Conservation (phyloP, 2,329 filamentous ascomycete genomes). For the Drechmeria coniospora region DNA sequence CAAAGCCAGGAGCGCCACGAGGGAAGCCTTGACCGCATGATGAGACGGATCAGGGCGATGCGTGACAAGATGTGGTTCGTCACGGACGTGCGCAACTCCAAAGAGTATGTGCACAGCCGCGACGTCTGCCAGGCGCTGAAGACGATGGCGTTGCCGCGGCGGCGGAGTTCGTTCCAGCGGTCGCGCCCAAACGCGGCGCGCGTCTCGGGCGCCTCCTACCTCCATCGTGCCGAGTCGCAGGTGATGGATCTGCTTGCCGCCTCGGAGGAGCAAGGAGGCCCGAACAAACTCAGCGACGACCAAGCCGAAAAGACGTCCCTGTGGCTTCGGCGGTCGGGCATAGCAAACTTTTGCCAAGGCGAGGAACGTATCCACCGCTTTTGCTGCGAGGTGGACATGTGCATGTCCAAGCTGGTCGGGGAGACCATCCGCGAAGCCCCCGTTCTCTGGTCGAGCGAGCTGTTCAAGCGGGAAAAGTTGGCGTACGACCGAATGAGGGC, state of each 20-base stretch:
- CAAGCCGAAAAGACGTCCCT: conserved; percentile 72
- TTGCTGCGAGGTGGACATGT: conserved; percentile 76
- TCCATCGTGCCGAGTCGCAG: conserved; percentile 70
- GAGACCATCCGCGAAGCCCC: conserved; percentile 74
- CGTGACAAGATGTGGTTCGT: conserved; percentile 99
- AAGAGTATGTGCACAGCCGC: conserved; percentile 71
- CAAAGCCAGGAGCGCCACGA: conserved; percentile 70
- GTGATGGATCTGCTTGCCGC: conserved; percentile 79
- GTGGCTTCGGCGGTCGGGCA: conserved; percentile 67
- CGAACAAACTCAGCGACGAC: conserved; percentile 91
- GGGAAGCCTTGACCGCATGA: conserved; percentile 57
- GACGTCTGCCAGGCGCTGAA: conserved; percentile 79
- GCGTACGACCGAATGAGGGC: conserved; percentile 33
- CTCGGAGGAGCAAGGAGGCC: conserved; percentile 67
- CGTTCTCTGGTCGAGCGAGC: conserved; percentile 80
- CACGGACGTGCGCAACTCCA: conserved; percentile 81
- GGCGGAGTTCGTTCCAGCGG: conserved; percentile 34
- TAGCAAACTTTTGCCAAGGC: conserved; percentile 88
- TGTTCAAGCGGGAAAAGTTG: conserved; percentile 66
- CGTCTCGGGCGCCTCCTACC: conserved; percentile 40
- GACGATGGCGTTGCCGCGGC: conserved; percentile 63
- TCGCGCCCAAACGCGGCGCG: conserved; percentile 31
- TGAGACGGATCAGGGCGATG: conserved; percentile 55
- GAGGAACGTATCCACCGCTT: conserved; percentile 93
- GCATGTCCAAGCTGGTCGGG: conserved; percentile 71